Evolutionary conservation across 495 filamentous ascomycete species (phyloP).

Genomic region (Hypoxylon lienhwacheense): DNA sequence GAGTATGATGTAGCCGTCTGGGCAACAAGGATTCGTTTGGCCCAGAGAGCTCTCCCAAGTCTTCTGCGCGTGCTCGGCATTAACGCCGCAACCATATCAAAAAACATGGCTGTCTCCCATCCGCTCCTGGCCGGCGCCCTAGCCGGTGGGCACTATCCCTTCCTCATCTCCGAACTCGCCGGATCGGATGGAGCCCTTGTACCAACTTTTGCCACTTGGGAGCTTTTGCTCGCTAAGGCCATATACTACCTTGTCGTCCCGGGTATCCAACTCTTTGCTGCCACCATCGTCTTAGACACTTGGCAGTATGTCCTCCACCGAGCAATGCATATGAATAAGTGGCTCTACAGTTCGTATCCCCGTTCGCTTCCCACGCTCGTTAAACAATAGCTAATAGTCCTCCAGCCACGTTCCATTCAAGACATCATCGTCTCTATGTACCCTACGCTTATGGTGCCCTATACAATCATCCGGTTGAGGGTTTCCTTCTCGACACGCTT

Average conservation of each 20-base stretch:
- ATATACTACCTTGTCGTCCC: slow-evolving; percentile 83
- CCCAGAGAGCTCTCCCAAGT: slow-evolving; percentile 67
- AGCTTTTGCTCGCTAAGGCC: slow-evolving; percentile 67
- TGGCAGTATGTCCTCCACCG: slow-evolving; percentile 98
- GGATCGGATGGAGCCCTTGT: slow-evolving; percentile 45
- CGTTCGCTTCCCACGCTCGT: background rate
- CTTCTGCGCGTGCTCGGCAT: slow-evolving; percentile 59
- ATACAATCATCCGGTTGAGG: slow-evolving; percentile 94
- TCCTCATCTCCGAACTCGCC: slow-evolving; percentile 51
- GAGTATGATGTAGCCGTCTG: slow-evolving; percentile 82
- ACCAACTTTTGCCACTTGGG: slow-evolving; percentile 71
- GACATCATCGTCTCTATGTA: slow-evolving; percentile 94
- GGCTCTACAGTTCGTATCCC: slow-evolving; percentile 84
- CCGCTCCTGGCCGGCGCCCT: slow-evolving; percentile 68
- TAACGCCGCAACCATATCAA: slow-evolving; percentile 56
- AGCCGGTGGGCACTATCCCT: slow-evolving; percentile 73
- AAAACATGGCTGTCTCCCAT: slow-evolving; percentile 59
- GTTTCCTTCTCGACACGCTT: slow-evolving; percentile 87
- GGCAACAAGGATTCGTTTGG: slow-evolving; percentile 72
- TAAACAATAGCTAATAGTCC: slow-evolving; percentile 22
- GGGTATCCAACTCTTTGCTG: slow-evolving; percentile 69
- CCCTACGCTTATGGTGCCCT: slow-evolving; percentile 96
- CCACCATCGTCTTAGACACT: slow-evolving; percentile 77
- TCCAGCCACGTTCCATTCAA: slow-evolving; percentile 82
- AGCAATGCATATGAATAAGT: slow-evolving; percentile 91